Evolutionary conservation across 2,329 filamentous ascomycete species (phyloP).

Genomic region (Neocucurbitaria cava): DNA sequence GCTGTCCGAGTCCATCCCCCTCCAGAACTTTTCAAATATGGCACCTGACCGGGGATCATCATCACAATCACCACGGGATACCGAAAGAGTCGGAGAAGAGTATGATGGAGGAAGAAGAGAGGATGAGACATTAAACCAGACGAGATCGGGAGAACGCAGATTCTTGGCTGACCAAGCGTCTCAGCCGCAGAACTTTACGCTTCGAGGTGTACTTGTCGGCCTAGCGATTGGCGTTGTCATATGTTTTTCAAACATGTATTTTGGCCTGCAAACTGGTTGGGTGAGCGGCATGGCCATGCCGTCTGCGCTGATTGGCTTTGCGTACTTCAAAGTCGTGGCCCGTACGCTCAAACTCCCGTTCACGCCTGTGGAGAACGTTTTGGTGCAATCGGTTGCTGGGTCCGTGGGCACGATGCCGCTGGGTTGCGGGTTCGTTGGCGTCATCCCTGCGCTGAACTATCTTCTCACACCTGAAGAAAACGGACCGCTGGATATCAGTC

Average conservation of each 20-base stretch:
- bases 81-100: conserved; percentile 28
- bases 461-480: conserved; percentile 78
- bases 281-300: conserved; percentile 96
- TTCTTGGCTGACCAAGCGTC: conserved; percentile 43
- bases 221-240: conserved; percentile 87
- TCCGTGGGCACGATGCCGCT: conserved; percentile 97
- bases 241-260: conserved; percentile 98
- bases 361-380: conserved; percentile 92
- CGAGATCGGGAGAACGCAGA: conserved; percentile 22
- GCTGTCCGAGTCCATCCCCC: conserved; percentile 27
- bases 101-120: conserved; percentile 26
- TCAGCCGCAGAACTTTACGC: conserved; percentile 76
- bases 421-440: conserved; percentile 93
- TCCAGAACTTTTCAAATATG: conserved; percentile 34
- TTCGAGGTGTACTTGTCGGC: conserved; percentile 80
- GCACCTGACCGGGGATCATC: conserved; percentile 45
- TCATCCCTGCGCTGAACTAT: conserved; percentile 91
- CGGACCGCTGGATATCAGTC: conserved; percentile 74
- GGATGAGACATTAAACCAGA: conserved; percentile 19
- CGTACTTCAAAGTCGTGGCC: conserved; percentile 83
- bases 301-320: conserved; percentile 90
- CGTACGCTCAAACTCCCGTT: conserved; percentile 80
- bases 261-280: conserved; percentile 91
- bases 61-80: conserved; percentile 19
- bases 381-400: conserved; percentile 94